Evolutionary conservation across 805 yeast genomes (phyloP).

Genomic region (Saturnispora gosingensis): DNA sequence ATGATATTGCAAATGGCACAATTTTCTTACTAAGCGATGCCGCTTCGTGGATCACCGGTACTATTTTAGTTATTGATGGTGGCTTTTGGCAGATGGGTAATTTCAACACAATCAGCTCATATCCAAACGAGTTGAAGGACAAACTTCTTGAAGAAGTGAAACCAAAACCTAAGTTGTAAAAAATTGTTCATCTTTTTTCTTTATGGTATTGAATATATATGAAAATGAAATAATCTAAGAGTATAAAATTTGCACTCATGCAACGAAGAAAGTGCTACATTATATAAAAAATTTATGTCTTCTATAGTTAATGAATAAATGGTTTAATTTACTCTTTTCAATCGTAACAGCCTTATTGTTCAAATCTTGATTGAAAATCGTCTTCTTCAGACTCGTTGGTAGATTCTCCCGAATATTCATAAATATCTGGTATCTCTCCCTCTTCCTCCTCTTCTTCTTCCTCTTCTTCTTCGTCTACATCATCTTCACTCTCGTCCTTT

Average conservation of each 20-base stretch:
- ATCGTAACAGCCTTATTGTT: neutral
- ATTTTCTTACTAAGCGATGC: slow-evolving; percentile 80
- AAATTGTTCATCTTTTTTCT: neutral
- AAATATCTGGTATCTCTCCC: neutral
- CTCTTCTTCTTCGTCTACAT: neutral
- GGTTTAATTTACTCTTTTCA: neutral
- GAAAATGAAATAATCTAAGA: neutral
- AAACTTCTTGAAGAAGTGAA: slow-evolving; percentile 16
- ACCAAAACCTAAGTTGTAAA: slow-evolving; percentile 19
- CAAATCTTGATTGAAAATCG: slow-evolving; percentile 4
- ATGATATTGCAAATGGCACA: slow-evolving; percentile 83
- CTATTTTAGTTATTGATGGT: slow-evolving; percentile 79
- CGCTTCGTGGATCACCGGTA: slow-evolving; percentile 68
- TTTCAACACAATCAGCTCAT: slow-evolving; percentile 24
- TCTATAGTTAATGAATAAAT: neutral
- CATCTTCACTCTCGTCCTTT: neutral
- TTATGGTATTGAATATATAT: neutral
- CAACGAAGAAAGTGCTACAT: neutral
- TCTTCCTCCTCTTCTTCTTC: neutral
- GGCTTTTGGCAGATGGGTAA: slow-evolving; percentile 78
- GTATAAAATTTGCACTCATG: neutral
- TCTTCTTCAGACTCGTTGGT: slow-evolving; percentile 1
- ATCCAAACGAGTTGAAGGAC: slow-evolving; percentile 34
- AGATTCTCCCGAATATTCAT: slow-evolving; percentile 1
- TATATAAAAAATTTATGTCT: no score